Percentiles rank a stretch among this genome's conserved stretches.
These are phyloP conservation scores for Eucalyptus lansdowneana DNA, from an alignment of 345 rosid species.

Conservation along the genomic window DNA sequence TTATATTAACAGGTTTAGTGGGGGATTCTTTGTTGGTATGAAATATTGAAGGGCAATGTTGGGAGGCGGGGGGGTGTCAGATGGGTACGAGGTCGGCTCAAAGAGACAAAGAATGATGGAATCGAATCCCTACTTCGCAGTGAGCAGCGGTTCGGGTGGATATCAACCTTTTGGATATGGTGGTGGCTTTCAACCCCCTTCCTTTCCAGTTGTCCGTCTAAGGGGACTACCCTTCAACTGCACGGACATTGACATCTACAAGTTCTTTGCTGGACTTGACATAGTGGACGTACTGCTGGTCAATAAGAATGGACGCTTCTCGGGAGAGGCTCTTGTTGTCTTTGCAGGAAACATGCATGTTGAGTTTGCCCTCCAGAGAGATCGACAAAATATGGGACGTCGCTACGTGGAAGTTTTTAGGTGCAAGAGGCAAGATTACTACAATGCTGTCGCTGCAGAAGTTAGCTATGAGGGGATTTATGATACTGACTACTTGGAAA, in stretches of 20 bases:
- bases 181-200: constrained; percentile 40
- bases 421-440: constrained; percentile 75
- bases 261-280: constrained; percentile 87
- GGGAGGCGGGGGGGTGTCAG: constrained; percentile 96
- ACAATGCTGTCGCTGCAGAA: constrained; percentile 81
- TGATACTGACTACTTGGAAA: constrained; percentile 54
- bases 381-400: constrained; percentile 81
- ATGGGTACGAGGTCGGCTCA: constrained; percentile 98
- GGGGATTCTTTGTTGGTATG: constrained; percentile 70
- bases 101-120: constrained; percentile 99
- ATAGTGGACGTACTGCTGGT: constrained; percentile 82
- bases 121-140: constrained; percentile 99
- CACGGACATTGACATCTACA: constrained; percentile 78
- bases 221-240: constrained; percentile 95
- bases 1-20: constrained; percentile 92
- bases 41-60: constrained; percentile 89
- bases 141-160: constrained; percentile 53
- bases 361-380: constrained; percentile 82
- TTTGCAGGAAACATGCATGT: constrained; percentile 74
- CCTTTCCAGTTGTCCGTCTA: constrained; percentile 85
- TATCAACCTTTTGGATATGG: constrained; percentile 52
- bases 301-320: constrained; percentile 68
- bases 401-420: constrained; percentile 88
- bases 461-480: constrained; percentile 67
- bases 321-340: constrained; percentile 86